A percentile compares a stretch with the other conserved stretches of the same genome.
phyloP scores from a whole-genome alignment of 371 early-diverging fungal species.

The Mucor saturninus region DNA sequence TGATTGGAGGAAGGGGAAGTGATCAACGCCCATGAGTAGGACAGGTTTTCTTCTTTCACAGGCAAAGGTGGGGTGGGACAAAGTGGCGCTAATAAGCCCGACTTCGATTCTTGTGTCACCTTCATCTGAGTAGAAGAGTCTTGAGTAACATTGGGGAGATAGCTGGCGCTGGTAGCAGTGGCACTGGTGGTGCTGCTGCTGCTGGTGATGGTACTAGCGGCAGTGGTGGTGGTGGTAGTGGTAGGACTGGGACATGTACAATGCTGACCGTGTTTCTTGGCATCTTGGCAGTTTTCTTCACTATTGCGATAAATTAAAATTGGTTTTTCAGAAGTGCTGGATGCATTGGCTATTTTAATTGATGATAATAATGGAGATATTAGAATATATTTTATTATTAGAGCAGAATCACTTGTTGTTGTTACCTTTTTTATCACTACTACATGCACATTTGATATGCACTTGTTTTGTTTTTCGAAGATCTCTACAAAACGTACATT shows the following conservation, averaged over 20 bases:
- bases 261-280: conserved; percentile 13
- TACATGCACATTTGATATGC: conserved; percentile 78
- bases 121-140: conserved; percentile 7
- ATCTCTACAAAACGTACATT: conserved; percentile 78
- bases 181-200: too few species aligned
- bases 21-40: conserved; percentile 36
- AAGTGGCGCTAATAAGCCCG: conserved; percentile 25
- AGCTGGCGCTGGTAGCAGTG: neutral
- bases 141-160: conserved; percentile 18
- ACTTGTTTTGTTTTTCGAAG: conserved; percentile 76
- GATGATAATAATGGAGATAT: neutral
- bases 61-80: conserved; percentile 23
- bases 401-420: neutral
- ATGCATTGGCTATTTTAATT: neutral
- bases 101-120: conserved; percentile 16
- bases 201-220: conserved; percentile 5
- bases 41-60: conserved; percentile 19
- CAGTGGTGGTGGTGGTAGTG: neutral
- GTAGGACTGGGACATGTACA: conserved; percentile 2
- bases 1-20: conserved; percentile 29
- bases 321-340: conserved; percentile 11
- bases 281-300: conserved; percentile 4
- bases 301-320: conserved; percentile 24
- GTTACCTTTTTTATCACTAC: conserved; percentile 43
- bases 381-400: conserved; percentile 14